Conservation (phyloP, 2,329 filamentous ascomycete species). For the Ascocoryne sarcoides region DNA sequence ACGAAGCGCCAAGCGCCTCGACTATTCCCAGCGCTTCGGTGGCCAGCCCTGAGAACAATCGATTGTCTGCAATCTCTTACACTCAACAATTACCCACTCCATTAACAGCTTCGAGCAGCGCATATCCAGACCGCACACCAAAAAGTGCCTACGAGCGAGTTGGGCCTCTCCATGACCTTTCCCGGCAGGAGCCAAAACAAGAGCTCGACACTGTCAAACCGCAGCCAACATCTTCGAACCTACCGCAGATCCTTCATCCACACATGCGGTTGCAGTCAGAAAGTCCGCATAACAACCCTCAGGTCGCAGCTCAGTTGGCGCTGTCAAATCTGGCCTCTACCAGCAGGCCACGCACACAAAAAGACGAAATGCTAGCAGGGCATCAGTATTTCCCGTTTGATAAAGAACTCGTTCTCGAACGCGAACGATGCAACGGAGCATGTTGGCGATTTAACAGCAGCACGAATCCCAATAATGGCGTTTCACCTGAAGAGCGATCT, state of each 20-base stretch:
- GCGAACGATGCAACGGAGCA: constrained; percentile 73
- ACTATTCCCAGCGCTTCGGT: constrained; percentile 50
- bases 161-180: constrained; percentile 51
- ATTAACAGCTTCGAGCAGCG: constrained; percentile 42
- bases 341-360: constrained; percentile 47
- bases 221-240: constrained; percentile 30
- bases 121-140: constrained; percentile 29
- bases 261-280: constrained; percentile 22
- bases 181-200: constrained; percentile 39
- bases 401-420: constrained; percentile 68
- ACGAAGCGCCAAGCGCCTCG: constrained; percentile 50
- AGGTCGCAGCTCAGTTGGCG: constrained; percentile 26
- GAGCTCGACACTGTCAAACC: constrained; percentile 40
- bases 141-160: constrained; percentile 51
- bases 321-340: constrained; percentile 25
- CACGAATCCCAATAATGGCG: constrained; percentile 62
- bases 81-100: constrained; percentile 48
- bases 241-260: constrained; percentile 43
- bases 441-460: constrained; percentile 84
- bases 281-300: constrained; percentile 24
- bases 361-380: constrained; percentile 81
- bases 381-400: constrained; percentile 74
- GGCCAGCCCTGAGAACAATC: constrained; percentile 47
- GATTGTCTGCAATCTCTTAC: constrained; percentile 48
- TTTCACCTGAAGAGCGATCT: constrained; percentile 58